Conservation (phyloP, 768 basidiomycete genomes). For the Hygrophorus russula region DNA sequence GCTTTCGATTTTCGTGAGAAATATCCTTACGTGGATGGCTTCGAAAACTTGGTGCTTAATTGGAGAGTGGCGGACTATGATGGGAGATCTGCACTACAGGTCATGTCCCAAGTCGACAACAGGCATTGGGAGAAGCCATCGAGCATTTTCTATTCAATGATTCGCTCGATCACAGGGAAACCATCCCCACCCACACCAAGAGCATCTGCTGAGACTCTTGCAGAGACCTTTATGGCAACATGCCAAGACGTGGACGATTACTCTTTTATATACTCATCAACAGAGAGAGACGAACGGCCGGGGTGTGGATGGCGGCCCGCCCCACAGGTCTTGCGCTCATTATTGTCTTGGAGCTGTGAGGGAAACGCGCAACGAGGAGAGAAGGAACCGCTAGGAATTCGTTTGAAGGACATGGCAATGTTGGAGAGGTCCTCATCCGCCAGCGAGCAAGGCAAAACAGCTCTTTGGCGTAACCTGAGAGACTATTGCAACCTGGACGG, state of each 20-base stretch:
- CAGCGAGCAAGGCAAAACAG: too few relatives aligned
- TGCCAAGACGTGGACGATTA: constrained; percentile 1
- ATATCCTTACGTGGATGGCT: not conserved
- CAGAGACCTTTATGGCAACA: not conserved
- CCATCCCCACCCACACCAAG: not conserved
- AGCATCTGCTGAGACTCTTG: not conserved
- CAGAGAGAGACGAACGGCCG: not conserved
- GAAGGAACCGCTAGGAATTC: too few relatives aligned
- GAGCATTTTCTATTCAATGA: constrained; percentile 1
- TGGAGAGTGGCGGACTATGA: not conserved
- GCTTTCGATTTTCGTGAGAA: not conserved
- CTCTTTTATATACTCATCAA: constrained; percentile 2
- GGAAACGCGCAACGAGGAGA: too few relatives aligned
- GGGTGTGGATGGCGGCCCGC: constrained; percentile 1
- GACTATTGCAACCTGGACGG: too few relatives aligned
- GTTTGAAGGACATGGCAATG: too few relatives aligned
- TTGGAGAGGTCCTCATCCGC: too few relatives aligned
- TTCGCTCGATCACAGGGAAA: not conserved
- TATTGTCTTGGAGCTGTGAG: too few relatives aligned
- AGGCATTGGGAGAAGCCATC: not conserved
- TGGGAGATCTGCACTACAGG: not conserved
- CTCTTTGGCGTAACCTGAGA: too few relatives aligned
- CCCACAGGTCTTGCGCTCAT: not conserved
- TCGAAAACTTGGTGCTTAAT: constrained; percentile 1
- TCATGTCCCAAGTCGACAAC: constrained; percentile 2